Conservation (phyloP, 768 basidiomycete genomes). For the Rhodotorula babjevae region DNA sequence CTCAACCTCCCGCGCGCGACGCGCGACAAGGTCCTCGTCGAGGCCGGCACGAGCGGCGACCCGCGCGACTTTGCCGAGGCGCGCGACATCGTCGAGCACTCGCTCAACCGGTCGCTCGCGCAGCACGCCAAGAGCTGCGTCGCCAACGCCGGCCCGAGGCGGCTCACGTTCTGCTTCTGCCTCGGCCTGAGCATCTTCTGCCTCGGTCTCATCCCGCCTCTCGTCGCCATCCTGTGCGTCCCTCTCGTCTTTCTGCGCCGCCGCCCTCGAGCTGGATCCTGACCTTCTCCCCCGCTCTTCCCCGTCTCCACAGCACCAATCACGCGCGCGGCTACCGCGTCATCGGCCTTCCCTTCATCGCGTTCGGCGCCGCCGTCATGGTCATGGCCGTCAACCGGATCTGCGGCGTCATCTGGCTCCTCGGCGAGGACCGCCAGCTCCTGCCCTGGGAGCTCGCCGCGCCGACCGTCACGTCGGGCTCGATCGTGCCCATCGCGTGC, state of each 20-base stretch:
- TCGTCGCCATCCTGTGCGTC: constrained; percentile 33
- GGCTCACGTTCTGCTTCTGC: constrained; percentile 35
- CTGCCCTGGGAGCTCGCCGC: constrained; percentile 35
- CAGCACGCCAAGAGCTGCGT: constrained; percentile 16
- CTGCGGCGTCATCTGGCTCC: constrained; percentile 38
- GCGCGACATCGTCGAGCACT: constrained; percentile 36
- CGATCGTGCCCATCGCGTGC: constrained; percentile 32
- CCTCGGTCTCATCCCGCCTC: constrained; percentile 25
- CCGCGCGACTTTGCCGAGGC: constrained; percentile 36
- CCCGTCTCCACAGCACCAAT: constrained; percentile 4
- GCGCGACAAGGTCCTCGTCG: constrained; percentile 35
- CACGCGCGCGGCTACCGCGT: constrained; percentile 30
- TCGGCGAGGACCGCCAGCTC: constrained; percentile 38
- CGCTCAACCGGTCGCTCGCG: constrained; percentile 29
- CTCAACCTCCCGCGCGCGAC: constrained; percentile 36
- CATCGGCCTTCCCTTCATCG: constrained; percentile 32
- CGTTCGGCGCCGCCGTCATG: constrained; percentile 32
- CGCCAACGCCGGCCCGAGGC: constrained; percentile 35
- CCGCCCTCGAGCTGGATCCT: background rate
- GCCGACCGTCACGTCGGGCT: constrained; percentile 31
- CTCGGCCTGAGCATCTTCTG: constrained; percentile 34
- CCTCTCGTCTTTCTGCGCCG: too few relatives aligned
- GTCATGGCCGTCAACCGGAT: constrained; percentile 36
- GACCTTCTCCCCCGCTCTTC: background rate
- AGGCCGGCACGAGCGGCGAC: constrained; percentile 31